Evolutionary conservation across 495 filamentous ascomycete genomes (phyloP).

Genomic region (Penicillium cataractarum): DNA sequence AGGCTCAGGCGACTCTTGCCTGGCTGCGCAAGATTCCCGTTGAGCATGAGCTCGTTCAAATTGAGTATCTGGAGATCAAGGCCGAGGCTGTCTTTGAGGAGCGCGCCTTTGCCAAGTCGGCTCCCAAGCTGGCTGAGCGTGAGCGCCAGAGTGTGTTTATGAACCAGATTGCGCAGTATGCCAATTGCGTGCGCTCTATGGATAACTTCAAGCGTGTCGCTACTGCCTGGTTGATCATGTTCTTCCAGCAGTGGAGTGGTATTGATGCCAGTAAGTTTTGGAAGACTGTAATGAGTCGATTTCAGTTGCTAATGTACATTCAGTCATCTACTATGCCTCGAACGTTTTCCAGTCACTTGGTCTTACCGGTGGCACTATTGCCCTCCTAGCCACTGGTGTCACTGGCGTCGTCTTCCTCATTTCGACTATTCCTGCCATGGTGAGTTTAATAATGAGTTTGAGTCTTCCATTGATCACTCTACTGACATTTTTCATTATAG

Average conservation of each 20-base stretch:
- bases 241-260: slow-evolving; percentile 50
- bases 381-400: slow-evolving; percentile 64
- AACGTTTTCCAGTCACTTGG: slow-evolving; percentile 69
- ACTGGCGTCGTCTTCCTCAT: slow-evolving; percentile 74
- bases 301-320: neutral
- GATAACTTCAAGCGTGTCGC: slow-evolving; percentile 47
- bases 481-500: slow-evolving; percentile 52
- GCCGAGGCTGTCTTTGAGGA: slow-evolving; percentile 46
- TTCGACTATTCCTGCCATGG: slow-evolving; percentile 69
- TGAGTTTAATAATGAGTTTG: slow-evolving; percentile 60
- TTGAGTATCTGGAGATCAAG: slow-evolving; percentile 50
- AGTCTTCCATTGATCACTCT: slow-evolving; percentile 41
- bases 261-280: slow-evolving; percentile 41
- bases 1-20: slow-evolving; percentile 50
- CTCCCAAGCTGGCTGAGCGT: slow-evolving; percentile 38
- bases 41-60: slow-evolving; percentile 43
- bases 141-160: slow-evolving; percentile 34
- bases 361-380: slow-evolving; percentile 77
- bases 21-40: slow-evolving; percentile 50
- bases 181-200: slow-evolving; percentile 38
- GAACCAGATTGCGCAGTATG: slow-evolving; percentile 44
- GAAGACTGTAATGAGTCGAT: too few species aligned
- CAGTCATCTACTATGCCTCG: slow-evolving; percentile 43
- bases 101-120: slow-evolving; percentile 40
- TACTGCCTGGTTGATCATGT: slow-evolving; percentile 45